Evolutionary conservation across 495 filamentous ascomycete genomes (phyloP), one percentile per base, ranked within the genome.

Genomic region (Ascodesmis nigricans): DNA sequence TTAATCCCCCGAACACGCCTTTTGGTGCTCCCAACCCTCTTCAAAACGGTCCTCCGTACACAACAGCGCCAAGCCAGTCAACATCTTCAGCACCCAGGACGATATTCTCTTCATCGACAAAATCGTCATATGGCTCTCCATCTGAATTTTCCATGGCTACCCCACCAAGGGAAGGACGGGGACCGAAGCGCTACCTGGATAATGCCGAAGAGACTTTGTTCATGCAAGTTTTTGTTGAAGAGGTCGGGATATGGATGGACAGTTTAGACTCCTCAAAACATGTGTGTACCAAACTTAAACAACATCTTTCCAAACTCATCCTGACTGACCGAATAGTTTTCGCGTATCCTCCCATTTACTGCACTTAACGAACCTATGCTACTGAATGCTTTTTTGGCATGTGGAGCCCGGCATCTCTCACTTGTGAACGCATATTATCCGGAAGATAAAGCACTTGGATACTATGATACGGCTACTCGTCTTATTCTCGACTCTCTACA

Each of bases 191-290:
- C 13, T 76, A 64, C 42, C 58, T 93, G 17, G 67, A 65, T 38
- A 66, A 66, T 9, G 68, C 71, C 2, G 75, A 91, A 29, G 78
- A 91, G 50, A 63, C 81, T 1, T 60, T 71, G 25, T 78, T 80
- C 45, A 77, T 97, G 69, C 80, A 90, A 50, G 70, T 78, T 0
- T 97, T 91, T 50, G 71, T 87, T 17, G 79, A 91, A 46, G 77
- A 92, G 43, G 75, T 97, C 10, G 82, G 78, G 2, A 54, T 78
- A 11, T 91, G 84, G 78, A 87, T 97, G 80, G 87, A 95, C 53
- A 77, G 70, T 30, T 67, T 92, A 59, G 78, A 92, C 58, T 64
- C 67, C 19, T 63, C 68, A 48, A 90, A 91, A 60, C 78, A 93
- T 56, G 72, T 76, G 57, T 46, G 66, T 55, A 17, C 44, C 29